Conservation (phyloP, 169 alveolate species). For the Eimeria necatrix region DNA sequence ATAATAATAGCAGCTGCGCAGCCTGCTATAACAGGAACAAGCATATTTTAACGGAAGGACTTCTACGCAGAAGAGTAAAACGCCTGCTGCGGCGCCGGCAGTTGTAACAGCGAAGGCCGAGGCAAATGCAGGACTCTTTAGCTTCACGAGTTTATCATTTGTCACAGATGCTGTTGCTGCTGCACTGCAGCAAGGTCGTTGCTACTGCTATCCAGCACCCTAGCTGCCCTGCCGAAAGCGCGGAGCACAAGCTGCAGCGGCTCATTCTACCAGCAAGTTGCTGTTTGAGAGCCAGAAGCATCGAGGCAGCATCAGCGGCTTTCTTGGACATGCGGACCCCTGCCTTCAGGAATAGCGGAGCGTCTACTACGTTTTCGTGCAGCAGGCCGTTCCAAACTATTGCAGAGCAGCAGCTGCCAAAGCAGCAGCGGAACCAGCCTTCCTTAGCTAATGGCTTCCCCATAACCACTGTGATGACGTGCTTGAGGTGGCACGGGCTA, state of each 20-base stretch:
- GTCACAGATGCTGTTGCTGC: conserved; percentile 42
- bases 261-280: background rate
- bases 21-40: background rate
- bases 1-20: background rate
- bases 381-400: background rate
- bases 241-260: background rate
- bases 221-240: background rate
- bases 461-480: background rate
- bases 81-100: conserved; percentile 1
- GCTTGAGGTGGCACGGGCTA: conserved; percentile 42
- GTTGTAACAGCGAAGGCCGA: background rate
- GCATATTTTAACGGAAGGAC: background rate
- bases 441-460: background rate
- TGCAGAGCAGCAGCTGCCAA: background rate
- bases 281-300: too few species aligned
- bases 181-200: conserved; percentile 41
- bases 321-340: background rate
- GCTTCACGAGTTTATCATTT: background rate
- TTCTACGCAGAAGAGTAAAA: background rate
- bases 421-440: conserved; percentile 6
- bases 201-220: background rate
- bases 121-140: background rate
- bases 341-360: background rate
- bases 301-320: too few species aligned
- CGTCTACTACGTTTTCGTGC: background rate